Evolutionary conservation across 2,329 filamentous ascomycete species (phyloP).

Genomic region (Sarocladium oryzae): DNA sequence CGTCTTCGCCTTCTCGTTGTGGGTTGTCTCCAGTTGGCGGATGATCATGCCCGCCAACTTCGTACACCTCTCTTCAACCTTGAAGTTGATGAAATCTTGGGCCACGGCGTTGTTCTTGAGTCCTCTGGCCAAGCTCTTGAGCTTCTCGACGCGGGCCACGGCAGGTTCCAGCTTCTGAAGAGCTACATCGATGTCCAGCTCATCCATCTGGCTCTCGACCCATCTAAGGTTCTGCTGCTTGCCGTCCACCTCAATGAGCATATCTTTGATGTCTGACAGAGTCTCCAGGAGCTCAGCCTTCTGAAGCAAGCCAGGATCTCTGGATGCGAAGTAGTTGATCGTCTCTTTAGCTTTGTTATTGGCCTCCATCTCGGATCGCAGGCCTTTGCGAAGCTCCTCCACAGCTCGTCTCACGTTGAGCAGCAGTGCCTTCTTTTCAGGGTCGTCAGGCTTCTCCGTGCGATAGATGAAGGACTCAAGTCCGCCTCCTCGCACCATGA

Average conservation of each 20-base stretch:
- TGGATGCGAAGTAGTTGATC: conserved; percentile 77
- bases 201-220: conserved; percentile 93
- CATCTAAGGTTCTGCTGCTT: conserved; percentile 94
- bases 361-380: conserved; percentile 81
- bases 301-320: conserved; percentile 69
- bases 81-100: conserved; percentile 87
- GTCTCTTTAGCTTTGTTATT: conserved; percentile 79
- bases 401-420: conserved; percentile 89
- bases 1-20: conserved; percentile 70
- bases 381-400: conserved; percentile 80
- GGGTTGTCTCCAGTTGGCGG: conserved; percentile 69
- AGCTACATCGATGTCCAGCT: conserved; percentile 92
- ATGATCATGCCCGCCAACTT: conserved; percentile 72
- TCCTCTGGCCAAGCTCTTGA: conserved; percentile 70
- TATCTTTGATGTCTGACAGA: conserved; percentile 72
- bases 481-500: conserved; percentile 81
- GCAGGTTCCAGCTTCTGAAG: conserved; percentile 83
- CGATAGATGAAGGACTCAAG: conserved; percentile 92
- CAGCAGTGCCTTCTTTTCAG: conserved; percentile 74
- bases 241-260: conserved; percentile 92
- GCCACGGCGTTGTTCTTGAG: conserved; percentile 82
- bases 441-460: conserved; percentile 72
- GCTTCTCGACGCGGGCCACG: conserved; percentile 75
- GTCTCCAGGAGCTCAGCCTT: conserved; percentile 76
- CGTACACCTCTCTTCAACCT: conserved; percentile 77